Evolutionary conservation across 2,329 filamentous ascomycete species (phyloP), one percentile per base, ranked within the genome.

Genomic region (Alternaria infectoria): DNA sequence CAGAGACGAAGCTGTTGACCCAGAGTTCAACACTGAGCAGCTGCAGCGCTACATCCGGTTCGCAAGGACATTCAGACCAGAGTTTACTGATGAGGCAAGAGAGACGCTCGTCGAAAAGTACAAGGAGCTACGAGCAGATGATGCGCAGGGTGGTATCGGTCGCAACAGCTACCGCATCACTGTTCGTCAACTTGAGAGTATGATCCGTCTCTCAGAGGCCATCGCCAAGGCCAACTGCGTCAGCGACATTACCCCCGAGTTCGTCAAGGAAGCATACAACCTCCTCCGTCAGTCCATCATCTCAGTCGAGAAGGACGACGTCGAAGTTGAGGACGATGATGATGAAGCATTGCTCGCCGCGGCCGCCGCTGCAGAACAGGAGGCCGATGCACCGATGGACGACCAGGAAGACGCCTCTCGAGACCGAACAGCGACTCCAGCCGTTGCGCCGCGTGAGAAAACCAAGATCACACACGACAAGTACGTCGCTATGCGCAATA

Each of bases 161-260:
- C 89, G 93, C 75, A 98, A 97, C 82, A 96, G 92, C 68, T 99
- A 99, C 84, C 90, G 96, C 63, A 99, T 99, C 79, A 99, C 96
- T 0, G 96, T 99, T 54, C 89, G 96, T 77, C 96, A 99, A 80
- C 86, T 99, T 3, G 96, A 99, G 82, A 95, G 91, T 77, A 90
- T 99, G 86, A 98, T 99, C 70, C 93, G 96, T 68, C 84, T 99
- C 59, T 95, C 91, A 58, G 96, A 99, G 81, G 96, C 96, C n/a
- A 97, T 99, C 70, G 96, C 96, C 62, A 98, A 98, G 81, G 93
- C 93, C 62, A 98, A 97, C 78, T 99, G 96, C 77, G 93, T 97
- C 13, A 92, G 95, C 73, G 93, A 97, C 67, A 91, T 99, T 65
- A 90, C 89, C 0, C 86, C 91, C 2, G 87, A 88, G 0, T 97